phyloP scores from a whole-genome alignment of 306 rosid genomes.

The Dryas drummondii region DNA sequence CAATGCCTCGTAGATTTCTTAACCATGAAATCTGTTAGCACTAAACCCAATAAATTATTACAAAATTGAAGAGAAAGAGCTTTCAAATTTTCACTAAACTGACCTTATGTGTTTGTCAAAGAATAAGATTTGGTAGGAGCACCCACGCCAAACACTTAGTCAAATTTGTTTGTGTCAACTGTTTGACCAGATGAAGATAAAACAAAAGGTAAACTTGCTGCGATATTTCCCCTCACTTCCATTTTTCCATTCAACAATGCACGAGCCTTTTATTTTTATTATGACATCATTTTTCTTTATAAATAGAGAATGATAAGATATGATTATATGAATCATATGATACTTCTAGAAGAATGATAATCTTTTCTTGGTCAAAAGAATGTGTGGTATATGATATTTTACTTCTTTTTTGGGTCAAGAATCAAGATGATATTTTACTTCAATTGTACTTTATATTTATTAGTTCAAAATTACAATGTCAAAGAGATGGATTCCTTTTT shows the following conservation, averaged over 20 bases:
- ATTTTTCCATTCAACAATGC: not conserved
- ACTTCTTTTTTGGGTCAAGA: not conserved
- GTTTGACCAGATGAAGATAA: not conserved
- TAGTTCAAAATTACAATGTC: not conserved
- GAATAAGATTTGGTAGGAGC: not conserved
- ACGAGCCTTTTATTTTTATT: not conserved
- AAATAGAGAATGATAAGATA: not conserved
- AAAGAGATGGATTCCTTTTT: not conserved
- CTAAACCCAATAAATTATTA: too few species aligned
- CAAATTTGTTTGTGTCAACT: not conserved
- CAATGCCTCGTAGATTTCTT: slow-evolving; percentile 4
- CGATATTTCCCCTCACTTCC: too few species aligned
- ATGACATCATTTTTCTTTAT: not conserved
- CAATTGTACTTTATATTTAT: not conserved
- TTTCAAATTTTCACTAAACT: not conserved
- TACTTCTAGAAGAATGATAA: not conserved
- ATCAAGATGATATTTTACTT: not conserved
- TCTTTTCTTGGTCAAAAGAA: not conserved
- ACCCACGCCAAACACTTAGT: not conserved
- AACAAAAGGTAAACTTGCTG: not conserved
- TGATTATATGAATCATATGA: not conserved
- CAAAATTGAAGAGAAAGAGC: not conserved
- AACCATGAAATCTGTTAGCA: not conserved
- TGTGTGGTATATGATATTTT: not conserved
- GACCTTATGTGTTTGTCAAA: not conserved